Base-by-base conservation (phyloP, 768 basidiomycete species). In the Rubroboletus satanas region DNA sequence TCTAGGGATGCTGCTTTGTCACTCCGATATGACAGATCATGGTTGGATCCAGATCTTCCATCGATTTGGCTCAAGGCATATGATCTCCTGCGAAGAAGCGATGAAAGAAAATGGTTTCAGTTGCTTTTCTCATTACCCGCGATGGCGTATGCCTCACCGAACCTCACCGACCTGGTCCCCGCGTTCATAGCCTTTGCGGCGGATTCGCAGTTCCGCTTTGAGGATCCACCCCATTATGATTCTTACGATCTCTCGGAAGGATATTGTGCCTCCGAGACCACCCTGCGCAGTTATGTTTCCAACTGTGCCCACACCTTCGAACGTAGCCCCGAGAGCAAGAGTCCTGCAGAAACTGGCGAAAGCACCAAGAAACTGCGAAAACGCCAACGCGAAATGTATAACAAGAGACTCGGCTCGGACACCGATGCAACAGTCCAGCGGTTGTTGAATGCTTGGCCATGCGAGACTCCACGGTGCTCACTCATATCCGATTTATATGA, bases 91-190 rank as follows among this genome's bases (percentile, higher is more conserved):
- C 68, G 67, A 41, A n/a, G 8, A 14, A 26, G 42, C 28, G 15
- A 50, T 2, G 54, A 50, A 21, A 7, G 21, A 11, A 54, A 65
- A 41, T 59, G 57, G 51, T 62, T 31, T 15, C 62, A 56, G 17
- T 23, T 76, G 9, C 45, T 64, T 11, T 76, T 76, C 45, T 62
- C 66, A 5, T 58, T 75, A 6, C 59, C 72, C 5, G 63, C 72
- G 2, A 65, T 74, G 63, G 64, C 59, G 12, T 75, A 73, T 56
- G 45, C 48, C 4, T 67, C 65, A 1, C 38, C 62, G 1, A 9
- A 54, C 0, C 37, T 44, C 4, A 18, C 32, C 2, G 80, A 55
- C 7, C 61, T 71, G 35, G 57, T 73, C 14, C 61, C 68, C 0
- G 62, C 63, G 1, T 49, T 77, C 2, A 45, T 78, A 9, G 67